These are phyloP conservation scores for Coprinopsis marcescibilis DNA, from an alignment of 768 basidiomycete species.

Conservation along the genomic window DNA sequence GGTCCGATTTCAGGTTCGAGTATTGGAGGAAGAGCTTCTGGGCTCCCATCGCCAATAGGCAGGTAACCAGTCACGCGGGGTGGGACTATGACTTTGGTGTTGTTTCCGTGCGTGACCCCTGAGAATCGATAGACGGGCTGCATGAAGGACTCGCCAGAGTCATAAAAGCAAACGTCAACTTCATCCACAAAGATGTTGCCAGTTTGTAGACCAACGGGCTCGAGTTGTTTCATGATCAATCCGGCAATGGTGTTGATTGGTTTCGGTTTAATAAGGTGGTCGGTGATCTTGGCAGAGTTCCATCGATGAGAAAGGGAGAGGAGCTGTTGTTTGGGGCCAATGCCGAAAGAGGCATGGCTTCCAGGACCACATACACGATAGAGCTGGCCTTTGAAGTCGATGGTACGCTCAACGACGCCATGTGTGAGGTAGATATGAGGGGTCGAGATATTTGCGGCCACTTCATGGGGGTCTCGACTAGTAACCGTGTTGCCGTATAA, in stretches of 20 bases:
- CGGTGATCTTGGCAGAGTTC: conserved; percentile 1
- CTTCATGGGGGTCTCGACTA: no score
- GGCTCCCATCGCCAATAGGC: not conserved
- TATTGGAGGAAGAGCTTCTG: not conserved
- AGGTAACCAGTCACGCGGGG: not conserved
- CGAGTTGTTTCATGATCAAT: conserved; percentile 2
- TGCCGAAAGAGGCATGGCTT: conserved; percentile 7
- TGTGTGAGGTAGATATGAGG: conserved; percentile 3
- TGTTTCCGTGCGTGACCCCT: not conserved
- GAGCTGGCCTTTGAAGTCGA: not conserved
- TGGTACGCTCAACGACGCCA: conserved; percentile 2
- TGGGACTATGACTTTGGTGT: not conserved
- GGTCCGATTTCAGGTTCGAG: not conserved
- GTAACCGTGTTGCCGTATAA: conserved; percentile 1
- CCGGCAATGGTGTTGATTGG: not conserved
- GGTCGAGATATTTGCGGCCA: no score
- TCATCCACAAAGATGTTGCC: conserved; percentile 4
- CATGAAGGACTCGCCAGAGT: conserved; percentile 1
- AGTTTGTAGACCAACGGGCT: not conserved
- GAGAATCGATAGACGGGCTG: conserved; percentile 11
- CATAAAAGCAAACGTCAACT: conserved; percentile 11
- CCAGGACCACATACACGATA: conserved; percentile 12
- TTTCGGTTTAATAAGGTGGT: not conserved
- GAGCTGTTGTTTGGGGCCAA: not conserved
- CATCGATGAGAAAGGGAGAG: conserved; percentile 6